Evolutionary conservation across 495 filamentous ascomycete genomes (phyloP), one percentile per base, ranked within the genome.

Genomic region (Penicillium ochrochloron): DNA sequence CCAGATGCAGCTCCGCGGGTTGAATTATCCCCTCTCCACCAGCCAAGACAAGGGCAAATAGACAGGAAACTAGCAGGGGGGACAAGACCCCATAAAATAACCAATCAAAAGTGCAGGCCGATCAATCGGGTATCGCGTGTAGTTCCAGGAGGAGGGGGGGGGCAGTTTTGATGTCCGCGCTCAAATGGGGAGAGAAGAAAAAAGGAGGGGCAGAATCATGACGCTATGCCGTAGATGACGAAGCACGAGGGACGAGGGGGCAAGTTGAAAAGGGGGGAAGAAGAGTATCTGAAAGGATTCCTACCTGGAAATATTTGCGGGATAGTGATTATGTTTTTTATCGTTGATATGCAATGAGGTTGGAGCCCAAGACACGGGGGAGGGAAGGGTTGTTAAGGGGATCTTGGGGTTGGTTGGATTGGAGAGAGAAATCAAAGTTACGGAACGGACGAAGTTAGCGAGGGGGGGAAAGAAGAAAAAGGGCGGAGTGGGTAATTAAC

Each of bases 191-290:
- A 37, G 19, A 23, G 56, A 25, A 58, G 15, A 50, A 50, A 57
- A 61, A 65, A 66, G 61, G 69, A 71, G 69, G 69, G 69, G 69
- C 66, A 69, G 37, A 52, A 42, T 48, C 9, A 56, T 56, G n/a
- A 34, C 31, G 21, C 21, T 23, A 25, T 14, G 53, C 15, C 25
- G 48, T 23, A 48, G 44, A 23, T 21, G 15, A 17, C 19, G 44
- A 23, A 4, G 21, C 44, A 48, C n/a, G 19, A 48, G 10, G 19
- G 10, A n/a, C n/a, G n/a, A 4, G 25, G 1, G 25, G 19, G 31
- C 5, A 33, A 33, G 31, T 7, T 3, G 11, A 11, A n/a, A 48
- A 48, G 10, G 44, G 10, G 3, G 3, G 3, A 1, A 2, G 3
- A 1, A 2, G 17, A 27, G 4, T 27, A 27, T 25, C 23, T 8